These are phyloP conservation scores for Yarrowia sp. DNA, from an alignment of 805 yeast species.

Conservation along the genomic window DNA sequence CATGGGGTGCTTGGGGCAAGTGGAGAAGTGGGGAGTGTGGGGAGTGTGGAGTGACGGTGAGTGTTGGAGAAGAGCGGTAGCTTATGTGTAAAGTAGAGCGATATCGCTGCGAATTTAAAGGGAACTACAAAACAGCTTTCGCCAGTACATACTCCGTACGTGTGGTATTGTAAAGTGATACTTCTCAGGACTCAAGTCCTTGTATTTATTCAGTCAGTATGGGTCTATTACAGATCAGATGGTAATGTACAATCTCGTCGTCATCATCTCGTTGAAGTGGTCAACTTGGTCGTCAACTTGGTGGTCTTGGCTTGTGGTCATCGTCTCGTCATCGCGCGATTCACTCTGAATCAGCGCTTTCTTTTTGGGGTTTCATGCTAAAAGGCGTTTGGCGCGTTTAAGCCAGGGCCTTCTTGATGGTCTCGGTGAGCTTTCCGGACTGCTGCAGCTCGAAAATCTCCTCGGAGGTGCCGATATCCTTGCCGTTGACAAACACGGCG, in stretches of 20 bases:
- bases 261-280: not conserved
- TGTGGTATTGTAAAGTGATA: no score
- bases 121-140: no score
- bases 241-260: slow-evolving; percentile 27
- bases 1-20: not conserved
- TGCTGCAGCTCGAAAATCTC: slow-evolving; percentile 8
- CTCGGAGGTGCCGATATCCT: slow-evolving; percentile 26
- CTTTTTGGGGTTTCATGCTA: slow-evolving; percentile 19
- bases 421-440: slow-evolving; percentile 17
- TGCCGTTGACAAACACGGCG: slow-evolving; percentile 18
- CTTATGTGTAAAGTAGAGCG: no score
- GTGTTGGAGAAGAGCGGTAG: not conserved
- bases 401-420: slow-evolving; percentile 25
- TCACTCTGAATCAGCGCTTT: slow-evolving; percentile 12
- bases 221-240: slow-evolving; percentile 31
- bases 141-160: no score
- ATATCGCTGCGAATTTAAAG: no score
- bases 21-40: no score
- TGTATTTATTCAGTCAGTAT: slow-evolving; percentile 27
- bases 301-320: no score
- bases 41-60: not conserved
- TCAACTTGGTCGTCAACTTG: no score
- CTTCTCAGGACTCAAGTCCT: no score
- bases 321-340: not conserved
- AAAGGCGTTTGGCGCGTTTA: not conserved